Evolutionary conservation across 768 basidiomycete species (phyloP), one percentile per base, ranked within the genome.

Genomic region (Panaeolus papilionaceus): DNA sequence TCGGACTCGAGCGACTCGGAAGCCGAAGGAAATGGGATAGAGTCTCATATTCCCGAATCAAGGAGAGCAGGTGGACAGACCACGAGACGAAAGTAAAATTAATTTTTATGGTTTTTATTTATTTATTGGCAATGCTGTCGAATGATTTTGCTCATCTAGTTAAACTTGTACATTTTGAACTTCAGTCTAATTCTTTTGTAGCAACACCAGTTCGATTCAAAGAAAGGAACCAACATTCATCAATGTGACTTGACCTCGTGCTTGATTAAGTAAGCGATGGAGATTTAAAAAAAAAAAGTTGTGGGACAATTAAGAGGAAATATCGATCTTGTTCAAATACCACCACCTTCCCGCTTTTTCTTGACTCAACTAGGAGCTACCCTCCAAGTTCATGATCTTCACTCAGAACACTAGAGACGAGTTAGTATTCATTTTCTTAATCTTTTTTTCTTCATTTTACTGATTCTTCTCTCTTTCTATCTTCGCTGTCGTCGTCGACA

Each of bases 331-430:
- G 49, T 68, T 71, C 67, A 70, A 74, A 71, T 67, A 68, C 66
- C 42, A 66, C 62, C 61, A 61, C 64, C 64, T 23, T 62, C 38
- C 65, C 33, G 47, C 64, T 68, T 66, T 61, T 64, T 64, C 47
- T 38, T 70, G 61, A 65, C 66, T 64, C 68, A 67, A 71, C 69
- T 70, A 67, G 73, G 72, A 73, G 71, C 71, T 62, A 45, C 49
- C 70, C 75, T 73, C 71, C 72, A 70, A 71, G 73, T 83, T 80
- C 83, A 94, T 94, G 93, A 84, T 87, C 81, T 95, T 90, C 87
- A 92, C 92, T 74, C 87, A 92, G 78, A 89, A 86, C 85, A 95
- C 93, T 78, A 88, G 93, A 75, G 93, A 95, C 93, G 93, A 95
- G 93, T 94, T 80, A 68, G 89, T 80, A 2, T 6, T 12, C 12